Evolutionary conservation across 495 filamentous ascomycete genomes (phyloP), one percentile per base, ranked within the genome.

Genomic region (Acidiella bohemica): DNA sequence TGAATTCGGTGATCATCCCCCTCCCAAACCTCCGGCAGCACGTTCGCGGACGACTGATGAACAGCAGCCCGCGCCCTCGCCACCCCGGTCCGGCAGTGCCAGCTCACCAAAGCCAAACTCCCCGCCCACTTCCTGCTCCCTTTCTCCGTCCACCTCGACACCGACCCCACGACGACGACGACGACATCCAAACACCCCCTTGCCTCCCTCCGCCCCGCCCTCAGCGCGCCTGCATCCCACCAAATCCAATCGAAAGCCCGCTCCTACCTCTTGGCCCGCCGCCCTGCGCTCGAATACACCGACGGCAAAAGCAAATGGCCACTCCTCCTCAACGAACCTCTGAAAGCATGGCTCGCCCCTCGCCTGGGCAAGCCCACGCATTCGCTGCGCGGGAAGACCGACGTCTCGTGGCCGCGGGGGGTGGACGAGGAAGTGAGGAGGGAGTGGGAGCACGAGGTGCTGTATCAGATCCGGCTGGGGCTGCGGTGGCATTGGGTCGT

Each of bases 81-180:
- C 12, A 74, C 72, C 0, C 75, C 77, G 0, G 27, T 73, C 12
- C 74, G 86, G 22, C 53, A 57, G 45, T 92, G 83, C 55, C 24
- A 57, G 2, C 27, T 73, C n/a, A 80, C 81, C 6, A 53, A 52
- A 0, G 50, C 54, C 1, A 51, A 67, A 2, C 50, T 88, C 1
- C 86, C 86, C 0, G 61, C 46, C 3, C 71, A 63, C 41, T 73
- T 93, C 39, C 60, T 86, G 10, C 69, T 76, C 23, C 64, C 70
- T 20, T 80, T 81, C 53, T 65, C 65, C 7, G 32, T 83, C 7
- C 54, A 75, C 1, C 49, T 58, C 7, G 33, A 71, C 69, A 3
- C n/a, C 41, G 32, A n/a, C 30, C 41, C 13, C 12, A 50, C 26
- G 13, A 32, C 28, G 6, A 20, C 16, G 2, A 16, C 29, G 5